These are phyloP conservation scores for Arabis hirsuta DNA, from an alignment of 345 rosid species.

Conservation along the genomic window DNA sequence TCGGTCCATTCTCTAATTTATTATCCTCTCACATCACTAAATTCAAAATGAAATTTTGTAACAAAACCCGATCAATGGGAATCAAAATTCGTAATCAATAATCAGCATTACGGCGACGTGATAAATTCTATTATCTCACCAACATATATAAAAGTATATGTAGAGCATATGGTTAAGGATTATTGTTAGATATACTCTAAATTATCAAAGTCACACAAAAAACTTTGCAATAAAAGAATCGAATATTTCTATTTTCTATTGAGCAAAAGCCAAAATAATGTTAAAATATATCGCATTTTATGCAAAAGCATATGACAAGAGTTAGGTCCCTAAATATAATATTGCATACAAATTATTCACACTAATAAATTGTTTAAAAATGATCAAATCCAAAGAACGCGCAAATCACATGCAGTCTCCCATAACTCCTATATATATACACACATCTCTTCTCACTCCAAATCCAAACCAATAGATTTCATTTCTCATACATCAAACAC, in stretches of 20 bases:
- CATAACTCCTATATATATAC: constrained; percentile 27
- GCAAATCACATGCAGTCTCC: constrained; percentile 36
- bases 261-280: not conserved
- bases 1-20: constrained; percentile 27
- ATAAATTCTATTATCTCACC: not conserved
- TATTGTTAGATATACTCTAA: constrained; percentile 20
- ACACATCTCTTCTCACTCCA: constrained; percentile 32
- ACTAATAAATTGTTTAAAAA: not conserved
- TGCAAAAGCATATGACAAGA: constrained; percentile 37
- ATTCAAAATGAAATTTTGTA: not conserved
- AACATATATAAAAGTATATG: not conserved
- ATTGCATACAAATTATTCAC: constrained; percentile 30
- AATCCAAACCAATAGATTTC: constrained; percentile 36
- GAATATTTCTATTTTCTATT: constrained; percentile 31
- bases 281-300: constrained; percentile 30
- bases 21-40: constrained; percentile 18
- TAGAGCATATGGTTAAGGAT: constrained; percentile 16
- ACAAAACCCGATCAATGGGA: not conserved
- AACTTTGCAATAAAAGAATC: constrained; percentile 30
- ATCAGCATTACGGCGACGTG: not conserved
- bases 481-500: constrained; percentile 15
- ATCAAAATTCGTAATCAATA: not conserved
- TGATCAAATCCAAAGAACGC: constrained; percentile 29
- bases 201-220: constrained; percentile 29
- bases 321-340: constrained; percentile 31